A percentile compares a stretch with the other conserved stretches of the same genome.
Conservation (phyloP, 306 rosid species). For the Gynostemma pentaphyllum region DNA sequence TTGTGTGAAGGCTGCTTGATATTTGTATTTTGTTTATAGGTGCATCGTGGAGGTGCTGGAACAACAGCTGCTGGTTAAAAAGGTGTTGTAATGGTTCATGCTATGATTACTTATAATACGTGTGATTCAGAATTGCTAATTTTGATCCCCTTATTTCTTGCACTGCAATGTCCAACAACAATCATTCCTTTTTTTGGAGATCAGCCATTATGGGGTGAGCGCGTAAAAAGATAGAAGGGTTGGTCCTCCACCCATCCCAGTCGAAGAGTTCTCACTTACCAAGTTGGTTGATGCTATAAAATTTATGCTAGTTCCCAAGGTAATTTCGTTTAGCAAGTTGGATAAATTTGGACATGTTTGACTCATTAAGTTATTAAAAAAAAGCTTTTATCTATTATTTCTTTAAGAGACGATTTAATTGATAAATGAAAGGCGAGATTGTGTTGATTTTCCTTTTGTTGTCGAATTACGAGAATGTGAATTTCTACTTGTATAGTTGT, state of each 20-base stretch:
- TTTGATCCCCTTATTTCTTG: conserved; percentile 8
- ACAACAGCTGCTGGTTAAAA: conserved; percentile 99
- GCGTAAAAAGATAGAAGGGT: conserved; percentile 86
- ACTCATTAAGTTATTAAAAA: too few relatives aligned
- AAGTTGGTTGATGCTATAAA: conserved; percentile 69
- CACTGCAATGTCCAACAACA: conserved; percentile 74
- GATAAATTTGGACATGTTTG: neutral
- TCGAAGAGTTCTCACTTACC: conserved; percentile 81
- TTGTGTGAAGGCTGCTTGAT: neutral
- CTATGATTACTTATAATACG: neutral
- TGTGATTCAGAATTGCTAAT: neutral
- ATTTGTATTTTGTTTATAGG: conserved; percentile 29
- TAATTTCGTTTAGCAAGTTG: conserved; percentile 14
- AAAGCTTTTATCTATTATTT: too few relatives aligned
- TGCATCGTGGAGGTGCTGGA: conserved; percentile 99
- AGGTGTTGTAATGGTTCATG: conserved; percentile 62
- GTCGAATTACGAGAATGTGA: neutral
- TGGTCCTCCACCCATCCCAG: conserved; percentile 87
- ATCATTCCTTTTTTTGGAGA: conserved; percentile 94
- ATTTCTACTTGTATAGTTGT: too few relatives aligned
- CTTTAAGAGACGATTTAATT: too few relatives aligned
- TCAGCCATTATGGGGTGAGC: conserved; percentile 99
- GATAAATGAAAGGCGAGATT: too few relatives aligned
- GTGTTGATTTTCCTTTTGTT: neutral
- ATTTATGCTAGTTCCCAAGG: conserved; percentile 83